Percentiles rank a stretch among this genome's conserved stretches.
These are phyloP conservation scores for Tylopilus sp. DNA, from an alignment of 768 basidiomycete genomes.

Conservation along the genomic window DNA sequence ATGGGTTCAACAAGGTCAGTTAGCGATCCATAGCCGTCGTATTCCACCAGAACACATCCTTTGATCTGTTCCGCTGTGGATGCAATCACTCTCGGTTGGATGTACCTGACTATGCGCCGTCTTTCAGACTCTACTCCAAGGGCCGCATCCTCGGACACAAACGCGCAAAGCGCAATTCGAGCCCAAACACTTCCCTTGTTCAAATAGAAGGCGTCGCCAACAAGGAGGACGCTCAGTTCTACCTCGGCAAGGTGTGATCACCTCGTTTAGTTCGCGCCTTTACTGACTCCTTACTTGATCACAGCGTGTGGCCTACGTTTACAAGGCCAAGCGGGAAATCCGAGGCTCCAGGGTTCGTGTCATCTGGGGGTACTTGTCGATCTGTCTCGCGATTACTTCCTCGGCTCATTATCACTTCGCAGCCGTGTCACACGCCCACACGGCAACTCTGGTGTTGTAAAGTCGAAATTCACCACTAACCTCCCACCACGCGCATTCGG, in stretches of 20 bases:
- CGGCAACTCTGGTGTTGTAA: conserved; percentile 92
- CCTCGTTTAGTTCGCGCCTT: background rate
- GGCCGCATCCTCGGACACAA: conserved; percentile 98
- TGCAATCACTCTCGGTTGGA: conserved; percentile 9
- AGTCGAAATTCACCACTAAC: conserved; percentile 94
- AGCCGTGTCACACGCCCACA: conserved; percentile 93
- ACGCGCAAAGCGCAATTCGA: conserved; percentile 94
- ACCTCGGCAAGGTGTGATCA: conserved; percentile 89
- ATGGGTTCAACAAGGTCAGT: conserved; percentile 83
- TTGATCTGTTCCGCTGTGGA: conserved; percentile 12
- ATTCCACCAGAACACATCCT: background rate
- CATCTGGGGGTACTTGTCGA: conserved; percentile 90
- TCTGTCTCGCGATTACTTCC: background rate
- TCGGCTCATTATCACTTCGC: background rate
- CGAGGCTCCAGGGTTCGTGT: conserved; percentile 95
- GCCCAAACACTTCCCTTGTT: conserved; percentile 93
- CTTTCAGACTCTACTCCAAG: conserved; percentile 84
- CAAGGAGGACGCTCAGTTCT: conserved; percentile 95
- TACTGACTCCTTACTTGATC: background rate
- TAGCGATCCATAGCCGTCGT: conserved; percentile 1
- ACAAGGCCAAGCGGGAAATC: conserved; percentile 93
- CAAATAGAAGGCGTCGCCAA: conserved; percentile 95
- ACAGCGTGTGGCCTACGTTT: conserved; percentile 95
- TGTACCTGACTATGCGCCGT: conserved; percentile 5
- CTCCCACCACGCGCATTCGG: conserved; percentile 94